Evolutionary conservation across 1,284 basidiomycete genomes (phyloP).

Genomic region (Ustilago cynodontis): DNA sequence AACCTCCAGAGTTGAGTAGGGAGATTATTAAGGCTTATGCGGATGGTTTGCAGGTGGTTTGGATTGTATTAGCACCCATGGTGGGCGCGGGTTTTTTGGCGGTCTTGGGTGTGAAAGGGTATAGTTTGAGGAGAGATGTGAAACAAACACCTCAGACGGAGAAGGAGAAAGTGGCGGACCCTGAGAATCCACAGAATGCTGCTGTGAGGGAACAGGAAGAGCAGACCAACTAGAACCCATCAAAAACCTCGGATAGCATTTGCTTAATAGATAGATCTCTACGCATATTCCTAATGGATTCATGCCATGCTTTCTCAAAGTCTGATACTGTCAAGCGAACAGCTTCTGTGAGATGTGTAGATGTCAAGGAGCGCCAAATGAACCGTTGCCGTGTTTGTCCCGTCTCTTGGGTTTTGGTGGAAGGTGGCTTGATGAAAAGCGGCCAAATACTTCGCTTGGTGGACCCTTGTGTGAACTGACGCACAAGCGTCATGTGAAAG

Average conservation of each 20-base stretch:
- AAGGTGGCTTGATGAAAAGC: background rate
- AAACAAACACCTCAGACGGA: conserved; percentile 25
- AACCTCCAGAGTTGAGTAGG: conserved; percentile 68
- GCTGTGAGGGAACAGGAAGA: conserved; percentile 1
- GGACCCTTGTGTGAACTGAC: background rate
- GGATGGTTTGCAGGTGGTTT: conserved; percentile 78
- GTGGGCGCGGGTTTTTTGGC: conserved; percentile 63
- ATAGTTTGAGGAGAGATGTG: conserved; percentile 43
- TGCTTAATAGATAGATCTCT: background rate
- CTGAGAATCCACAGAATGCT: conserved; percentile 18
- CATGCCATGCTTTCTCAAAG: background rate
- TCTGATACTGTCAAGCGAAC: no score
- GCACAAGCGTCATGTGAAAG: background rate
- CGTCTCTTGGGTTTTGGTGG: background rate
- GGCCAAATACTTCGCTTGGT: no score
- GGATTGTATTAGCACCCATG: conserved; percentile 75
- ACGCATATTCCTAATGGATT: background rate
- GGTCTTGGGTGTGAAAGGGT: conserved; percentile 54
- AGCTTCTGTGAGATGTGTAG: background rate
- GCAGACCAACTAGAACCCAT: background rate
- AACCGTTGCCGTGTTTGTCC: background rate
- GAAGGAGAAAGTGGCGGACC: conserved; percentile 24
- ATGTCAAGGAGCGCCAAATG: conserved; percentile 12
- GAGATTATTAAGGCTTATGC: conserved; percentile 79
- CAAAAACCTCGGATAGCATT: background rate